Percentiles rank a stretch among this genome's conserved stretches.
These are phyloP conservation scores for Cercospora beticola DNA, from an alignment of 2,329 filamentous ascomycete genomes.

Conservation along the genomic window DNA sequence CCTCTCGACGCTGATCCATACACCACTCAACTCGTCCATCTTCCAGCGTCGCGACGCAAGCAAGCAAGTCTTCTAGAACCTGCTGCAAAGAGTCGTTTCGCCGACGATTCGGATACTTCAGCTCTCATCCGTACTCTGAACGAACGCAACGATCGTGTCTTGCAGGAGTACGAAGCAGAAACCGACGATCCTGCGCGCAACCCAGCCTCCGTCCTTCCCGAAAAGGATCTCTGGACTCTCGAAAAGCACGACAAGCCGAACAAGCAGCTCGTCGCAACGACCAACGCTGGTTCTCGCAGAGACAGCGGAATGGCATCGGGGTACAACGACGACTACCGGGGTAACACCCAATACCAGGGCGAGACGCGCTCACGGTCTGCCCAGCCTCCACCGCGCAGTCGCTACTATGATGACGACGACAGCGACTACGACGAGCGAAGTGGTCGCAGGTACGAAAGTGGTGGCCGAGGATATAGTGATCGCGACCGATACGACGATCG, in stretches of 20 bases:
- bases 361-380: constrained; percentile 29
- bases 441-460: constrained; percentile 24
- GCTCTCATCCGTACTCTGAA: constrained; percentile 28
- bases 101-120: constrained; percentile 14
- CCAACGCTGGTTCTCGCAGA: constrained; percentile 17
- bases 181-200: constrained; percentile 33
- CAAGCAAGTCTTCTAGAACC: constrained; percentile 23
- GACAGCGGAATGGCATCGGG: constrained; percentile 30
- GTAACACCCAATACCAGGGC: constrained; percentile 19
- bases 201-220: constrained; percentile 28
- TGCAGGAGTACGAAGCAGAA: constrained; percentile 35
- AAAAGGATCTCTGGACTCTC: constrained; percentile 20
- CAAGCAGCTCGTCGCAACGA: constrained; percentile 11
- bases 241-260: constrained; percentile 4
- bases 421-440: constrained; percentile 37
- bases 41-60: constrained; percentile 19
- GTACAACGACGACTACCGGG: constrained; percentile 32
- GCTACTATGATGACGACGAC: constrained; percentile 34
- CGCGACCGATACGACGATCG: constrained; percentile 22
- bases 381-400: constrained; percentile 29
- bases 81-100: constrained; percentile 17
- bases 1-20: not conserved
- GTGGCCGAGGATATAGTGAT: constrained; percentile 32
- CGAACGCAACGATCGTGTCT: constrained; percentile 27
- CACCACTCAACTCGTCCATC: constrained; percentile 4